phyloP scores from a whole-genome alignment of 495 filamentous ascomycete genomes.

The Neurospora africana region DNA sequence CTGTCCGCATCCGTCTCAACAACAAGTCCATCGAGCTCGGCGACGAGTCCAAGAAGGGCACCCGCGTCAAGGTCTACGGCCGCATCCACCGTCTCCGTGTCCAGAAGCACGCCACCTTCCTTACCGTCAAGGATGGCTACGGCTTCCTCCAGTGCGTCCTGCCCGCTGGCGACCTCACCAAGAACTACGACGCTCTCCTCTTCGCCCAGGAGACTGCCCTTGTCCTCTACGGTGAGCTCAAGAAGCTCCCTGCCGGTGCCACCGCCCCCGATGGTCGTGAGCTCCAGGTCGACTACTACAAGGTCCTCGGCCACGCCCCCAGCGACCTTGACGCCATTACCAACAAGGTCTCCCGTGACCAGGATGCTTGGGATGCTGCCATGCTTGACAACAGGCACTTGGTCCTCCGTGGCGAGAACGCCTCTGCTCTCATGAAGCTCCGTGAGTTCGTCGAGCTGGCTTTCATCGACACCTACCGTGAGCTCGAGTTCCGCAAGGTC shows the following conservation, averaged over 20 bases:
- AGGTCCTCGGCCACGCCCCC: conserved; percentile 72
- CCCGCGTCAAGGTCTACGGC: conserved; percentile 72
- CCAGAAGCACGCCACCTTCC: conserved; percentile 82
- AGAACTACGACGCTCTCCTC: conserved; percentile 83
- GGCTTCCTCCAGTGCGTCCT: conserved; percentile 85
- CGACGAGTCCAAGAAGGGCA: conserved; percentile 50
- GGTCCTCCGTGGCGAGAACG: conserved; percentile 78
- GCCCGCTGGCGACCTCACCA: conserved; percentile 64
- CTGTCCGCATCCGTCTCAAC: conserved; percentile 63
- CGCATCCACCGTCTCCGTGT: conserved; percentile 73
- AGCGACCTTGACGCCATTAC: conserved; percentile 90
- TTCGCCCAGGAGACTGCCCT: conserved; percentile 86
- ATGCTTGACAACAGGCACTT: conserved; percentile 89
- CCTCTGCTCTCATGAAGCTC: conserved; percentile 85
- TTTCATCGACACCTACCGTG: conserved; percentile 72
- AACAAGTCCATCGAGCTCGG: conserved; percentile 61
- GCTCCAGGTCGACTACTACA: conserved; percentile 88
- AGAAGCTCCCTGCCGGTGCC: conserved; percentile 65
- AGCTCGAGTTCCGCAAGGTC: conserved; percentile 72
- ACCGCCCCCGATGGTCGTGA: conserved; percentile 82
- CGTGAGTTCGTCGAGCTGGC: conserved; percentile 74
- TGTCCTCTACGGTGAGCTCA: conserved; percentile 80
- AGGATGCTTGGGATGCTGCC: conserved; percentile 56
- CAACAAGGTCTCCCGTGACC: conserved; percentile 72
- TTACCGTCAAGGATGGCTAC: conserved; percentile 81